Base-by-base conservation (phyloP, 305 asterid species). In the Plantago coronopus region DNA sequence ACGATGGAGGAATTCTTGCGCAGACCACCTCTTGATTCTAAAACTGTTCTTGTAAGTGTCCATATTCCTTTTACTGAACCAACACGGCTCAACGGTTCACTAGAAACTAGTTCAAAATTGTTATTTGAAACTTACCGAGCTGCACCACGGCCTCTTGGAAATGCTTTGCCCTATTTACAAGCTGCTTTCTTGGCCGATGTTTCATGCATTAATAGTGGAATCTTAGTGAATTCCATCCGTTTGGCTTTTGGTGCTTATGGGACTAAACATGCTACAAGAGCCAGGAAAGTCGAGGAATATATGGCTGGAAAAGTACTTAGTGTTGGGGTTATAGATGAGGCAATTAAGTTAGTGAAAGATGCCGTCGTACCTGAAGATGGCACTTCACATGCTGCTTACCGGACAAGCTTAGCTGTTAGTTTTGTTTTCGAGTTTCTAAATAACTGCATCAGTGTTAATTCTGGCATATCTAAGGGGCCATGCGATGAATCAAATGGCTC, bases 91-190 rank as follows among this genome's bases (percentile, higher is more conserved):
- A 43, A 69, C 19, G 49, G 48, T 34, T 62, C 51, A 17, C 31
- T 15, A 54, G 42, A 22, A 62, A 62, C 64, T 18, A 62, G 34
- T 53, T 66, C 79, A 23, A 77, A 16, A 57, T 55, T 83, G 63
- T 65, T 77, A 46, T 83, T 77, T 67, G 84, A 83, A 69, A 73
- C 82, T 9, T 85, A 77, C 57, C 79, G 90, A 48, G 83, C 83
- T 38, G 64, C 91, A 15, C 86, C 91, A 31, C 75, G 88, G 54
- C 88, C 85, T 5, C 65, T 79, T 40, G 95, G 95, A 58, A 86
- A 79, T 76, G 95, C 95, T 15, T 67, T 86, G 67, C 85, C 95
- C 1, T 83, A 83, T 69, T 65, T 78, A 61, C 83, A 83, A 61
- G 88, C 91, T 61, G 85, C 91, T 14, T 86, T 86, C 73, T 72